phyloP scores from a whole-genome alignment of 176 grass and related monocot species.

The Bothriochloa decipiens region DNA sequence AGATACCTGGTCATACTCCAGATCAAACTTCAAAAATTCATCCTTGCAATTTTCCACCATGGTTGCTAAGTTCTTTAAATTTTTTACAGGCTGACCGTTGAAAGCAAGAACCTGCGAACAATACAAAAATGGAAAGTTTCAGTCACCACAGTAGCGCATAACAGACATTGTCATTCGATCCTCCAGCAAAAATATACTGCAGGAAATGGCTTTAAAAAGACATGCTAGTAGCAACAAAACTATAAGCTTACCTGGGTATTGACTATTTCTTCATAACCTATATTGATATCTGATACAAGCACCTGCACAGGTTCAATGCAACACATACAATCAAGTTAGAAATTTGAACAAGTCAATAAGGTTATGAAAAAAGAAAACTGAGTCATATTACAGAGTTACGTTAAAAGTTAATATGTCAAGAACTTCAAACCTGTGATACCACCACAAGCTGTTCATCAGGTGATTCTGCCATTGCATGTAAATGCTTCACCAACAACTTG shows the following conservation, averaged over 20 bases:
- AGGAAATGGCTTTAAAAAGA: neutral
- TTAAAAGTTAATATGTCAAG: slow-evolving; percentile 22
- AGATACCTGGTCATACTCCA: slow-evolving; percentile 93
- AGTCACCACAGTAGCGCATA: slow-evolving; percentile 6
- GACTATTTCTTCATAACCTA: slow-evolving; percentile 95
- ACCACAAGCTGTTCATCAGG: slow-evolving; percentile 91
- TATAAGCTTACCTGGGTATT: slow-evolving; percentile 79
- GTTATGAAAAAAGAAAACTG: neutral
- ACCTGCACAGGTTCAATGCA: slow-evolving; percentile 56
- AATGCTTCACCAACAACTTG: slow-evolving; percentile 95
- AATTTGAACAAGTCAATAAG: neutral
- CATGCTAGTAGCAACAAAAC: slow-evolving; percentile 18
- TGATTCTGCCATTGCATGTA: slow-evolving; percentile 90
- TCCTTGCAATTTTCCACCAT: slow-evolving; percentile 91
- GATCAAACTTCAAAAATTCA: slow-evolving; percentile 92
- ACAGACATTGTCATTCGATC: slow-evolving; percentile 7
- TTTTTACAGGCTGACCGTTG: slow-evolving; percentile 89
- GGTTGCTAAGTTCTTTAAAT: slow-evolving; percentile 72
- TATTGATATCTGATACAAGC: slow-evolving; percentile 97
- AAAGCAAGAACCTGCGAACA: slow-evolving; percentile 71
- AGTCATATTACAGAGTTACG: neutral
- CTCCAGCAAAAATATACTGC: slow-evolving; percentile 13
- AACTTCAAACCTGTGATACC: slow-evolving; percentile 77
- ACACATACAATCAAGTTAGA: neutral
- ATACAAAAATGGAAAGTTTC: slow-evolving; percentile 8